Evolutionary conservation across 805 yeast genomes (phyloP), one percentile per base, ranked within the genome.

Genomic region (Suhomyces canberraensis): DNA sequence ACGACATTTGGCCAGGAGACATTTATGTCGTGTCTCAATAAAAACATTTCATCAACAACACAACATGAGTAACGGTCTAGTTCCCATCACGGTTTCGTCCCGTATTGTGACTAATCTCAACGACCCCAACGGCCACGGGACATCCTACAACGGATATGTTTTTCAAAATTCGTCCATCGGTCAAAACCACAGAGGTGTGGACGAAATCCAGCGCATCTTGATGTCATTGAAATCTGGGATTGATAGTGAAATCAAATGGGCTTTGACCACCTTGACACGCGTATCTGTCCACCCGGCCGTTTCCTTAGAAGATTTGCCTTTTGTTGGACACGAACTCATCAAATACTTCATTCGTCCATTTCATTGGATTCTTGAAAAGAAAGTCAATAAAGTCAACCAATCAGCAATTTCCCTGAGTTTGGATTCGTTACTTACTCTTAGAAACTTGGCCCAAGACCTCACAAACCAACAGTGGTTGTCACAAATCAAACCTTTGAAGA

Each of bases 391-490:
- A 16, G 36, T 60, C 17, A 45, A 47, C 13, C 48, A 47, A 17
- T 47, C 46, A 8, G 29, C 43, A 16, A 42, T 67, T 28, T 50
- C 54, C 29, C 48, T 49, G 32, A 56, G 68, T 16, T 59, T 64
- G 33, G 68, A 66, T 52, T 71, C 83, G 6, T 70, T 81, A 48
- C 66, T 93, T 29, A 76, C 85, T 14, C 64, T 93, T 39, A 73
- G 98, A 52, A 93, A 93, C 58, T 63, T 86, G 31, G 76, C 86
- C 2, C 95, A 91, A 54, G 96, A 89, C 56, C 74, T 84, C 9
- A 83, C 75, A 30, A 84, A 87, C 51, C 93, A 95, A 28, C 88
- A 84, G 54, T 70, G 81, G 52, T 63, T 93, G 43, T 84, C 91
- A 1, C 68, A 74, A 48, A 65, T 73, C 39, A 59, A 63, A 15